phyloP scores from a whole-genome alignment of 2,329 filamentous ascomycete species.

The Talaromyces sp. region DNA sequence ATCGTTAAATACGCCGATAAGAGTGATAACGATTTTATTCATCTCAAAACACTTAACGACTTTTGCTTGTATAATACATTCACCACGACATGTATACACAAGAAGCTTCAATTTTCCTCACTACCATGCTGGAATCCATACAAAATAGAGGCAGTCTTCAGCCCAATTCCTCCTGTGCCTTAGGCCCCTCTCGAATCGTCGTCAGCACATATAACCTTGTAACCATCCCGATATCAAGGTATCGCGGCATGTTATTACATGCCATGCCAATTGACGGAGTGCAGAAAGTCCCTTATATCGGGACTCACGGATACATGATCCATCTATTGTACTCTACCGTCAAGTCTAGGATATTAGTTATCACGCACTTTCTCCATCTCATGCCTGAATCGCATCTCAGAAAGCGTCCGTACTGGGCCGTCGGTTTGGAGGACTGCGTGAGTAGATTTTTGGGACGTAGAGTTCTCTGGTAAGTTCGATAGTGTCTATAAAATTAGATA shows the following conservation, averaged over 20 bases:
- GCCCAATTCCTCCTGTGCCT: background rate
- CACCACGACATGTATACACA: background rate
- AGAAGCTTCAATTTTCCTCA: background rate
- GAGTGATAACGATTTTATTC: background rate
- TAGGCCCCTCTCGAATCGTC: background rate
- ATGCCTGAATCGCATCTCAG: background rate
- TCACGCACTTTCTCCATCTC: background rate
- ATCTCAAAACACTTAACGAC: background rate
- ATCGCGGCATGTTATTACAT: background rate
- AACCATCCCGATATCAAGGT: background rate
- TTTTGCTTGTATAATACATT: background rate
- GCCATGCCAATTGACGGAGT: background rate
- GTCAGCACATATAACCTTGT: background rate
- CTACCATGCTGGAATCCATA: background rate
- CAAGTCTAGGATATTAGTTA: background rate
- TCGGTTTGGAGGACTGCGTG: background rate
- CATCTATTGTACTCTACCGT: background rate
- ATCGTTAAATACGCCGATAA: slow-evolving; percentile 1
- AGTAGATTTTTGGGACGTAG: background rate
- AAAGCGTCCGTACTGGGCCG: background rate
- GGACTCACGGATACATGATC: background rate
- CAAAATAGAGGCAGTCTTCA: background rate
- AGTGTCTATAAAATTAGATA: background rate
- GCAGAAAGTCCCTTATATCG: background rate
- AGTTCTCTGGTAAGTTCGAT: background rate